Conservation (phyloP, 306 rosid genomes). For the Prunus campanulata region DNA sequence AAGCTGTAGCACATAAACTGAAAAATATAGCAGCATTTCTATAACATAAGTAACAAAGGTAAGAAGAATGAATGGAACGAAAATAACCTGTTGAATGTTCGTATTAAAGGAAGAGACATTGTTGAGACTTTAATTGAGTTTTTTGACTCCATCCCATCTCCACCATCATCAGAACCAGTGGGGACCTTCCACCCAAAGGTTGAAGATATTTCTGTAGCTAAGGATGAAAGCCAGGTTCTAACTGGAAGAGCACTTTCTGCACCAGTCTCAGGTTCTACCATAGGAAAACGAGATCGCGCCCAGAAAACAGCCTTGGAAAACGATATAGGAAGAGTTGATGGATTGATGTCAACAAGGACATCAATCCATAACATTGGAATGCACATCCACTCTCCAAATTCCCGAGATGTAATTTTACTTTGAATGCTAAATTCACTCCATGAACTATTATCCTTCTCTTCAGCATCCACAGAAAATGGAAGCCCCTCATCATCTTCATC, state of each 20-base stretch:
- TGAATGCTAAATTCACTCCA: constrained; percentile 68
- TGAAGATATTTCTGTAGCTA: constrained; percentile 61
- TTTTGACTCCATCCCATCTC: constrained; percentile 63
- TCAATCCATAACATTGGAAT: constrained; percentile 94
- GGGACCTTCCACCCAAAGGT: constrained; percentile 91
- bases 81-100: constrained; percentile 68
- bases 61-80: constrained; percentile 27
- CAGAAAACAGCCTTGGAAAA: constrained; percentile 93
- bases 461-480: constrained; percentile 33
- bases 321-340: constrained; percentile 70
- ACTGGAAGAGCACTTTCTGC: constrained; percentile 66
- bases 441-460: constrained; percentile 57
- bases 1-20: constrained; percentile 4
- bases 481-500: constrained; percentile 47
- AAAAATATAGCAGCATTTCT: not conserved
- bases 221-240: constrained; percentile 64
- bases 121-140: constrained; percentile 74
- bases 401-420: constrained; percentile 64
- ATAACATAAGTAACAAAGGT: constrained; percentile 15
- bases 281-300: constrained; percentile 86
- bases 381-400: constrained; percentile 83
- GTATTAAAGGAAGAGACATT: constrained; percentile 62
- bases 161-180: constrained; percentile 91
- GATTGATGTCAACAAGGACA: constrained; percentile 64
- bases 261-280: constrained; percentile 64